These are phyloP conservation scores for Penicillium sp. DNA, from an alignment of 2,329 filamentous ascomycete genomes.

Conservation along the genomic window DNA sequence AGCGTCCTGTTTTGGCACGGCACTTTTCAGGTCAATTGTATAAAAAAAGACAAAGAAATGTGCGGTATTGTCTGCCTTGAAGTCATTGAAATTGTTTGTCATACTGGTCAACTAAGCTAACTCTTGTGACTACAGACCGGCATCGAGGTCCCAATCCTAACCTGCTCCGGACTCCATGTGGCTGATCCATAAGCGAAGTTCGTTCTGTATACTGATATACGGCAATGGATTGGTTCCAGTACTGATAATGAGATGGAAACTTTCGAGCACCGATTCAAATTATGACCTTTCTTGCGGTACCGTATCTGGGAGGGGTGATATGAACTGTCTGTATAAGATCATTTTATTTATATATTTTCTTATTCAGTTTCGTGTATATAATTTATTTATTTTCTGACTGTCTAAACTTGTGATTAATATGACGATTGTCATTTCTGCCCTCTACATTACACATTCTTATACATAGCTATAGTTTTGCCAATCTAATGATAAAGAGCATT, in stretches of 20 bases:
- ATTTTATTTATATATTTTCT: background rate
- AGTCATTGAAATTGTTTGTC: no score
- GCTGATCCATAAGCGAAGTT: background rate
- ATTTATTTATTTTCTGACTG: no score
- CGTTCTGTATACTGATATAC: background rate
- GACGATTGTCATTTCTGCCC: no score
- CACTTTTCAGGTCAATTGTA: background rate
- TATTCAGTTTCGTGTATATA: no score
- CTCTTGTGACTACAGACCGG: background rate
- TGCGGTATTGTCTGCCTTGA: background rate
- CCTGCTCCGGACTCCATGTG: background rate
- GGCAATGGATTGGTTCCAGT: background rate
- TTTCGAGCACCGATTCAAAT: background rate
- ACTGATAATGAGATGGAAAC: background rate
- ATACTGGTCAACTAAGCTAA: no score
- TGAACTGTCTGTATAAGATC: background rate
- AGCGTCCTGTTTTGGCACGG: background rate
- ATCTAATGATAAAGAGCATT: no score
- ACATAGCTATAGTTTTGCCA: no score
- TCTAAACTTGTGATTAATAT: no score
- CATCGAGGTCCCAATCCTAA: background rate
- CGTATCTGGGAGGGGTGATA: background rate
- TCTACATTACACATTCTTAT: no score
- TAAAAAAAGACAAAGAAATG: no score
- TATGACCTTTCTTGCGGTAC: background rate